Evolutionary conservation across 352 stramenopile species (phyloP).

Genomic region (Phytophthora multivora): DNA sequence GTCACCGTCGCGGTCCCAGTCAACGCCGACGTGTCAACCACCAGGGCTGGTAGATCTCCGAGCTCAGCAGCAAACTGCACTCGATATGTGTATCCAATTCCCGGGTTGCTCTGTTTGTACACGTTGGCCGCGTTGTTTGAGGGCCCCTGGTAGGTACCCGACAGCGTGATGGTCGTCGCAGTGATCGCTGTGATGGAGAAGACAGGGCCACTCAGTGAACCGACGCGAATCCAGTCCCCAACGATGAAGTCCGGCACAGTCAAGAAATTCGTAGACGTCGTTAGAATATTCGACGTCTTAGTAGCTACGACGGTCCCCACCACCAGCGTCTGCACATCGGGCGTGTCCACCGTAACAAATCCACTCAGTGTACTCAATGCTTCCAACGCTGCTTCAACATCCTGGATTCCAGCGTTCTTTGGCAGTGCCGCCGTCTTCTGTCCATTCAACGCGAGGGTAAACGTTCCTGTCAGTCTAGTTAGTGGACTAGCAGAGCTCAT

Average conservation of each 20-base stretch:
- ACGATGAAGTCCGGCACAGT: conserved; percentile 52
- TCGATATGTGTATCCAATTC: conserved; percentile 68
- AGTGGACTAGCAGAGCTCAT: conserved; percentile 39
- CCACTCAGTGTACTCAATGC: conserved; percentile 77
- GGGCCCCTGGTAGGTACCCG: conserved; percentile 79
- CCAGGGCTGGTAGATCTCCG: conserved; percentile 62
- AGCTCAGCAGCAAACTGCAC: conserved; percentile 79
- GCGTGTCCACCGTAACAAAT: conserved; percentile 87
- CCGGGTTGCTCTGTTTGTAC: conserved; percentile 78
- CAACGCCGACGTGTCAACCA: conserved; percentile 61
- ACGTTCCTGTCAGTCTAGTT: conserved; percentile 65
- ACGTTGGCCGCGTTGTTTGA: conserved; percentile 59
- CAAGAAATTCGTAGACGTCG: conserved; percentile 63
- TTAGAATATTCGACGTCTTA: conserved; percentile 79
- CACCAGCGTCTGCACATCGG: conserved; percentile 80
- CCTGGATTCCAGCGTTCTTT: conserved; percentile 81
- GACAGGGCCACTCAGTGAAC: conserved; percentile 74
- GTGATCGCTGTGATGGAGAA: conserved; percentile 85
- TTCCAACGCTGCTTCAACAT: conserved; percentile 81
- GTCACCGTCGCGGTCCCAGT: conserved; percentile 64
- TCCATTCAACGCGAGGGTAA: conserved; percentile 73
- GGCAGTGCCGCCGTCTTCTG: conserved; percentile 59
- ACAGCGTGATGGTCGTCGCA: conserved; percentile 80
- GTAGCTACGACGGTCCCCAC: conserved; percentile 65
- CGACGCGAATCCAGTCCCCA: conserved; percentile 94